Evolutionary conservation across 202 grass and related monocot genomes (phyloP).

Genomic region (Dendrocalamus latiflorus): DNA sequence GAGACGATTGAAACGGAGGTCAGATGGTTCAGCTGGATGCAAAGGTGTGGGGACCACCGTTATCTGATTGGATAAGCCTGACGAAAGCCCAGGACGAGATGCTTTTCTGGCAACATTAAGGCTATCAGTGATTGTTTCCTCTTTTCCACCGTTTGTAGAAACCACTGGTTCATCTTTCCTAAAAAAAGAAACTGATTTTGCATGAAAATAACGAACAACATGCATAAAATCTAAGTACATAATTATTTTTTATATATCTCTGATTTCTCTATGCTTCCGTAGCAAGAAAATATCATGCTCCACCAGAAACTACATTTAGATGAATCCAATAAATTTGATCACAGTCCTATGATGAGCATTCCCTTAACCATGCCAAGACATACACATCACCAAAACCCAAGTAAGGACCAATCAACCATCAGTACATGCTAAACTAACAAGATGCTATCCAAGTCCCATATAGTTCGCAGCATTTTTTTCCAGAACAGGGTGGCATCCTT

Average conservation of each 20-base stretch:
- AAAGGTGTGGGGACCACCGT: slow-evolving; percentile 8
- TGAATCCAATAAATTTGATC: not conserved
- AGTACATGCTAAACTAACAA: not conserved
- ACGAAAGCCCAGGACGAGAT: slow-evolving; percentile 36
- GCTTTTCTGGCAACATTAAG: slow-evolving; percentile 27
- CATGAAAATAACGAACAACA: slow-evolving; percentile 13
- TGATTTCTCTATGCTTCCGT: not conserved
- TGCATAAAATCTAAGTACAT: not conserved
- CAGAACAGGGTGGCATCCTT: not conserved
- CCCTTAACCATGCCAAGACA: not conserved
- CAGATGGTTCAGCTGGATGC: slow-evolving; percentile 26
- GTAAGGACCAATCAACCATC: not conserved
- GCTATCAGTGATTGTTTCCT: slow-evolving; percentile 10
- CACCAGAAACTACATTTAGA: not conserved
- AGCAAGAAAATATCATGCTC: not conserved
- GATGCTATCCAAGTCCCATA: not conserved
- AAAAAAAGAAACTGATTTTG: not conserved
- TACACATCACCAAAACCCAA: not conserved
- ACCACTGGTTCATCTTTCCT: slow-evolving; percentile 53
- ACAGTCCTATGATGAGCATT: not conserved
- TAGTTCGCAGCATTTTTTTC: not conserved
- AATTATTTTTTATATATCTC: not conserved
- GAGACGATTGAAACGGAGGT: slow-evolving; percentile 55
- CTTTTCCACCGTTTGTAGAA: slow-evolving; percentile 19
- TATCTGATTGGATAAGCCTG: slow-evolving; percentile 26